Percentiles rank a stretch among this genome's conserved stretches.
These are phyloP conservation scores for Debaryomyces psychrophilus DNA, from an alignment of 1,139 yeast species.

Conservation along the genomic window DNA sequence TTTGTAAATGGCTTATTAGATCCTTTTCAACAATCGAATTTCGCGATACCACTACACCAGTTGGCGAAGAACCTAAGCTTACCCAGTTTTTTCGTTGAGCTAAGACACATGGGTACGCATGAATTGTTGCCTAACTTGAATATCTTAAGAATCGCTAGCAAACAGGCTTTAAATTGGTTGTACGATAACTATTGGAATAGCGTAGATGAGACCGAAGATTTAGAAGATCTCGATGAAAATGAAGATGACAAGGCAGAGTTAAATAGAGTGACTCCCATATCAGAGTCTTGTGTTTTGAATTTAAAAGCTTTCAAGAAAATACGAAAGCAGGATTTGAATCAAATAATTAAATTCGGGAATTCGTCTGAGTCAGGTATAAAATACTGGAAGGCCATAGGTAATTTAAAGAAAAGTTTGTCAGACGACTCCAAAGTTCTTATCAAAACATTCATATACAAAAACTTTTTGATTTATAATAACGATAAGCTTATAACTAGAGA, in stretches of 20 bases:
- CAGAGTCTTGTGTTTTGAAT: constrained; percentile 15
- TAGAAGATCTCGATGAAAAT: constrained; percentile 20
- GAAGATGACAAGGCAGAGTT: constrained; percentile 7
- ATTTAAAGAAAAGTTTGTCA: constrained; percentile 1
- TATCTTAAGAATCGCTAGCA: constrained; percentile 60
- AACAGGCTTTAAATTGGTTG: constrained; percentile 75
- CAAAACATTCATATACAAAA: constrained; percentile 26
- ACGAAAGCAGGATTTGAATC: constrained; percentile 49
- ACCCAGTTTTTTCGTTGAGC: constrained; percentile 85
- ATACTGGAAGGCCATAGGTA: constrained; percentile 40
- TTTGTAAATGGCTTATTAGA: constrained; percentile 93
- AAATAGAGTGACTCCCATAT: constrained; percentile 1
- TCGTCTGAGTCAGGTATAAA: constrained; percentile 38
- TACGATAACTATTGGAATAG: constrained; percentile 72
- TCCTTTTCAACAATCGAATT: constrained; percentile 78
- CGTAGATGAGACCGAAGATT: constrained; percentile 30
- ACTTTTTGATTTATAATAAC: constrained; percentile 32
- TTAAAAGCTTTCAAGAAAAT: constrained; percentile 39
- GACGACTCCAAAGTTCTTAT: constrained; percentile 15
- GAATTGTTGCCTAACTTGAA: constrained; percentile 76
- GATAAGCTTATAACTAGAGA: constrained; percentile 20
- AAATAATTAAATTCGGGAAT: constrained; percentile 41
- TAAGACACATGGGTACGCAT: constrained; percentile 91
- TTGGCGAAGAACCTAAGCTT: constrained; percentile 70
- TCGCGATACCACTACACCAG: constrained; percentile 76